phyloP scores from a whole-genome alignment of 2,329 filamentous ascomycete species.

The Fusarium transvaalense region DNA sequence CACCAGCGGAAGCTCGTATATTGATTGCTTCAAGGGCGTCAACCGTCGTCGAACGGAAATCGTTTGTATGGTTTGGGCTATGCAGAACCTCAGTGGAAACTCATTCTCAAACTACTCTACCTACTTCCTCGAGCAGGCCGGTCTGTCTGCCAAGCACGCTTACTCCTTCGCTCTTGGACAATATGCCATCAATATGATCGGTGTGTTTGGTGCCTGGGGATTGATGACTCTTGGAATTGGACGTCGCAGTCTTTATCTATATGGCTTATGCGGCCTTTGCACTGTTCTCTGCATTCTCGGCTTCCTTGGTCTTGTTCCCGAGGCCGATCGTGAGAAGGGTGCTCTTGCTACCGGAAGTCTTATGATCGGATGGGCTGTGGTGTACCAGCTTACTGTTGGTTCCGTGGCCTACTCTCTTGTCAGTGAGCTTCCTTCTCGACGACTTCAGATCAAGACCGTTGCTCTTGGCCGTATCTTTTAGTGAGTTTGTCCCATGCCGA shows the following conservation, averaged over 20 bases:
- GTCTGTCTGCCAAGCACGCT: conserved; percentile 60
- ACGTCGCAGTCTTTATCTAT: conserved; percentile 80
- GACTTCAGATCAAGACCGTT: conserved; percentile 91
- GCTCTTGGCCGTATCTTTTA: conserved; percentile 85
- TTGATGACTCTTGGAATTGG: conserved; percentile 82
- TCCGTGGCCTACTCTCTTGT: conserved; percentile 93
- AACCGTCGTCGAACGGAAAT: conserved; percentile 83
- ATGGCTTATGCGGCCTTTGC: conserved; percentile 80
- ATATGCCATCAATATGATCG: conserved; percentile 80
- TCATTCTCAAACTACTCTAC: conserved; percentile 75
- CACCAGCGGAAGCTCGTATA: conserved; percentile 78
- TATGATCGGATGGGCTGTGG: conserved; percentile 84
- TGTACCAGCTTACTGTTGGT: conserved; percentile 88
- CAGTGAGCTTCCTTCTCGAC: conserved; percentile 82
- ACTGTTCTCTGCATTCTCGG: conserved; percentile 84
- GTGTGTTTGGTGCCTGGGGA: conserved; percentile 84
- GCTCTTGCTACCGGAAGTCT: conserved; percentile 84
- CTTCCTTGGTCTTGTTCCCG: conserved; percentile 81
- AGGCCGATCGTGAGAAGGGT: conserved; percentile 67
- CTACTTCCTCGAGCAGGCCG: conserved; percentile 72
- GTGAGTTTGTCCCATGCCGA: conserved; percentile 53
- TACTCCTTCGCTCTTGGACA: conserved; percentile 73
- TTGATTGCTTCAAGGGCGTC: conserved; percentile 85
- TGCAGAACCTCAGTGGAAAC: conserved; percentile 73
- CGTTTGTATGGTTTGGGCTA: conserved; percentile 73